Evolutionary conservation across 768 basidiomycete genomes (phyloP).

Genomic region (Scleroderma citrinum): DNA sequence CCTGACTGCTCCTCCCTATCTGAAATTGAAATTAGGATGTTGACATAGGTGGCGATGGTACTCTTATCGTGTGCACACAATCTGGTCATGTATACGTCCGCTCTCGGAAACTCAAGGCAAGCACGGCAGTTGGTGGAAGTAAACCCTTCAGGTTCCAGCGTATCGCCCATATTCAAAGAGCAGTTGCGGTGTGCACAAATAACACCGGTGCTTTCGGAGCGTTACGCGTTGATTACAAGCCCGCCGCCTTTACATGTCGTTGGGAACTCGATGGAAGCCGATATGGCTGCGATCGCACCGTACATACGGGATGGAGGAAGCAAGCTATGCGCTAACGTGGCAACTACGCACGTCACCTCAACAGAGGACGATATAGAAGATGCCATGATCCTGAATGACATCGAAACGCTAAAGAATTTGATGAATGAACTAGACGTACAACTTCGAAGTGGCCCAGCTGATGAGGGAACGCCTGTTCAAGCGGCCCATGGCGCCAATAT

Average conservation of each 20-base stretch:
- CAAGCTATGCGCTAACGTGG: background rate
- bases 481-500: conserved; percentile 55
- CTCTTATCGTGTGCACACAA: conserved; percentile 87
- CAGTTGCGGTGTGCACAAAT: conserved; percentile 77
- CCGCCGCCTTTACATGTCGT: conserved; percentile 46
- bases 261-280: conserved; percentile 56
- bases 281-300: conserved; percentile 63
- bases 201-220: conserved; percentile 87
- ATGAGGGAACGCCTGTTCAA: background rate
- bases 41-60: conserved; percentile 81
- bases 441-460: conserved; percentile 1
- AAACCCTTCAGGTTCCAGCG: conserved; percentile 76
- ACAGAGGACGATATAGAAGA: conserved; percentile 38
- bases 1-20: too few relatives aligned
- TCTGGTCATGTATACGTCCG: conserved; percentile 94
- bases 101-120: conserved; percentile 40
- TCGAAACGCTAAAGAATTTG: conserved; percentile 25
- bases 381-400: conserved; percentile 30
- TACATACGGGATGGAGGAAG: conserved; percentile 29
- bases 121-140: conserved; percentile 16
- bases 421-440: conserved; percentile 4
- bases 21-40: conserved; percentile 53
- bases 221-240: conserved; percentile 65
- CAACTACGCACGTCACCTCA: conserved; percentile 1
- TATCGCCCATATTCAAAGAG: conserved; percentile 76